Conservation (phyloP, 2,329 filamentous ascomycete species). For the Xylaria sp. region DNA sequence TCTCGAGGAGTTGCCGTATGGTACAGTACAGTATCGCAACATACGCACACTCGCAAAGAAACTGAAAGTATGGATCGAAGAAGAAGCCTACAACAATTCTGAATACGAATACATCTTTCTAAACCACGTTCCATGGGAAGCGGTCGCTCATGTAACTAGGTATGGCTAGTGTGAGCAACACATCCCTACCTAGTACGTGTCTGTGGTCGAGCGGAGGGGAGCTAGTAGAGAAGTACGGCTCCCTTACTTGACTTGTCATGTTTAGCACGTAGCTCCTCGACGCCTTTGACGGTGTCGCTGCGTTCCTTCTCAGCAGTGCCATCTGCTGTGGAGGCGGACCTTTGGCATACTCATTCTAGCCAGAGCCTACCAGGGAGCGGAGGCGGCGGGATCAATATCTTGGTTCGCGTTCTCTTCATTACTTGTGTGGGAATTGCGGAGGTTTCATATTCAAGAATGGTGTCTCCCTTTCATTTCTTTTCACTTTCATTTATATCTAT, state of each 20-base stretch:
- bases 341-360: too few relatives aligned
- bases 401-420: not conserved
- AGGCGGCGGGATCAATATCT: too few relatives aligned
- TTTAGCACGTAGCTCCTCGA: too few relatives aligned
- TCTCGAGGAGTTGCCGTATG: not conserved
- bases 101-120: not conserved
- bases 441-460: not conserved
- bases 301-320: too few relatives aligned
- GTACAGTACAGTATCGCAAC: not conserved
- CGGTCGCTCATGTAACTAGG: not conserved
- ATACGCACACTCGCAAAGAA: not conserved
- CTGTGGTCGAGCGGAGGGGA: too few relatives aligned
- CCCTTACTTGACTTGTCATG: too few relatives aligned
- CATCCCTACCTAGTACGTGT: too few relatives aligned
- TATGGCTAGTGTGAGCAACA: not conserved
- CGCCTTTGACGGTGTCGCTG: too few relatives aligned
- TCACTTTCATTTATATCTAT: not conserved
- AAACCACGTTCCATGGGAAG: not conserved
- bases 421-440: not conserved
- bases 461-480: not conserved
- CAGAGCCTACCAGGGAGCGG: too few relatives aligned
- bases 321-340: too few relatives aligned
- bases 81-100: not conserved
- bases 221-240: too few relatives aligned
- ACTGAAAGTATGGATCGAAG: not conserved